These are phyloP conservation scores for Astrephomene gubernaculifera DNA, from an alignment of 139 green algal genomes.

Conservation along the genomic window DNA sequence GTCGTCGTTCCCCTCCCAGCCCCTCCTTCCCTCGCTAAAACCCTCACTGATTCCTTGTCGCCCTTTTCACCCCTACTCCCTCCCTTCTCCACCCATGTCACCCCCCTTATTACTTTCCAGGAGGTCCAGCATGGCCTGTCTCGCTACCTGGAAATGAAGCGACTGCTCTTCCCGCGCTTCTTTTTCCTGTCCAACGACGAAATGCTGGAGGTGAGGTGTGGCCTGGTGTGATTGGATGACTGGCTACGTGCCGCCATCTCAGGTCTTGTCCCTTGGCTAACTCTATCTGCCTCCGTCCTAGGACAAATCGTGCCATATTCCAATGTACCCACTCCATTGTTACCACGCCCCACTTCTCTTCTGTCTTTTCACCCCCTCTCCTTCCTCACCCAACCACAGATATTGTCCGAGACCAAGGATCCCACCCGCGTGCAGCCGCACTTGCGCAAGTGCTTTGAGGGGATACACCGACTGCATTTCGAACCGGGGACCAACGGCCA, in stretches of 20 bases:
- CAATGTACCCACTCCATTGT: too few relatives aligned
- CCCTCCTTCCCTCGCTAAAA: too few relatives aligned
- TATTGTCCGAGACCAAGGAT: conserved; percentile 79
- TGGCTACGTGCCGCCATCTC: too few relatives aligned
- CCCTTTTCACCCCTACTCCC: too few relatives aligned
- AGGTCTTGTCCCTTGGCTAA: too few relatives aligned
- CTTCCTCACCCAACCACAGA: conserved; percentile 43
- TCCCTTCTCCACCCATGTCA: not conserved
- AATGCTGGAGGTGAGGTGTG: conserved; percentile 71
- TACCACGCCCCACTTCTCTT: too few relatives aligned
- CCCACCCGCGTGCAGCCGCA: conserved; percentile 82
- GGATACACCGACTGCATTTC: conserved; percentile 75
- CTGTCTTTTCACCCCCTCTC: not conserved
- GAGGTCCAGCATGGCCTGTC: conserved; percentile 73
- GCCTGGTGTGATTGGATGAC: too few relatives aligned
- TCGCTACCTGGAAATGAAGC: conserved; percentile 80
- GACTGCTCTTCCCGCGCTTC: conserved; percentile 81
- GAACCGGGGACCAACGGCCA: not conserved
- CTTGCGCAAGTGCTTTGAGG: conserved; percentile 89
- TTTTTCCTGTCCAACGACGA: conserved; percentile 90
- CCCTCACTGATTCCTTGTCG: too few relatives aligned
- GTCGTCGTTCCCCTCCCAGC: too few relatives aligned
- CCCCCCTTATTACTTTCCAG: too few relatives aligned
- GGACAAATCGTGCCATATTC: too few relatives aligned
- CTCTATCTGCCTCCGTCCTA: too few relatives aligned